These are phyloP conservation scores for Aspergillus sp. DNA, from an alignment of 2,329 filamentous ascomycete species.

Conservation along the genomic window DNA sequence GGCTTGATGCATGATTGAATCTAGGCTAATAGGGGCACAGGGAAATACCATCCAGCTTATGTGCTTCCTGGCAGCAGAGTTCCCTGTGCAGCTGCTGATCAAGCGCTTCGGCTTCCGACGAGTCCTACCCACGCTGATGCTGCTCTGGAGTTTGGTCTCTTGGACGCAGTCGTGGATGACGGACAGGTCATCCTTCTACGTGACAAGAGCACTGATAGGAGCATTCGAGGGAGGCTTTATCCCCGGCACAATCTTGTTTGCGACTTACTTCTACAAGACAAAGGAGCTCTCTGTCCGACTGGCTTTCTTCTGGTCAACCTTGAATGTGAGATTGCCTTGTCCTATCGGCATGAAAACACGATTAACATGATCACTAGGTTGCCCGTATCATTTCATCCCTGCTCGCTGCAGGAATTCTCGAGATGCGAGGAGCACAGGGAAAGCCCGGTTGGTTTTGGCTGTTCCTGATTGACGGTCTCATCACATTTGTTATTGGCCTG, in stretches of 20 bases:
- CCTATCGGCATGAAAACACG: background rate
- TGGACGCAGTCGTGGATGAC: constrained; percentile 36
- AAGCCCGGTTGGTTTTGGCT: constrained; percentile 45
- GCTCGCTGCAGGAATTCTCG: constrained; percentile 41
- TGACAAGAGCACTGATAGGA: constrained; percentile 41
- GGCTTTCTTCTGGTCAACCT: constrained; percentile 44
- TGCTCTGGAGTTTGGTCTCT: constrained; percentile 47
- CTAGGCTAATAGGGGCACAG: background rate
- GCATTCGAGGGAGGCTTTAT: constrained; percentile 39
- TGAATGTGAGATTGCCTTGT: constrained; percentile 24
- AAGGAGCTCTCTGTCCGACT: constrained; percentile 43
- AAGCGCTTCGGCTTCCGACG: constrained; percentile 48
- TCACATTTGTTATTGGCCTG: constrained; percentile 46
- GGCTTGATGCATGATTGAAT: too few relatives aligned
- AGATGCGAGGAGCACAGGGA: constrained; percentile 44
- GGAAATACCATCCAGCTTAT: constrained; percentile 26
- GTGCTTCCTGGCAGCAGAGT: constrained; percentile 36
- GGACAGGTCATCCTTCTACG: constrained; percentile 36
- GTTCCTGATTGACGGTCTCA: constrained; percentile 44
- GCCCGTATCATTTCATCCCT: constrained; percentile 39
- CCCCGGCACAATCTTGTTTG: constrained; percentile 40
- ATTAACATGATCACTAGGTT: constrained; percentile 4
- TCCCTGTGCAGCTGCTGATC: constrained; percentile 49
- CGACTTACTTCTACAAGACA: constrained; percentile 44
- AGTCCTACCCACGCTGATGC: constrained; percentile 47